Percentiles rank a stretch among this genome's conserved stretches.
Conservation (phyloP, 1,284 basidiomycete species). For the Marasmius sp. region DNA sequence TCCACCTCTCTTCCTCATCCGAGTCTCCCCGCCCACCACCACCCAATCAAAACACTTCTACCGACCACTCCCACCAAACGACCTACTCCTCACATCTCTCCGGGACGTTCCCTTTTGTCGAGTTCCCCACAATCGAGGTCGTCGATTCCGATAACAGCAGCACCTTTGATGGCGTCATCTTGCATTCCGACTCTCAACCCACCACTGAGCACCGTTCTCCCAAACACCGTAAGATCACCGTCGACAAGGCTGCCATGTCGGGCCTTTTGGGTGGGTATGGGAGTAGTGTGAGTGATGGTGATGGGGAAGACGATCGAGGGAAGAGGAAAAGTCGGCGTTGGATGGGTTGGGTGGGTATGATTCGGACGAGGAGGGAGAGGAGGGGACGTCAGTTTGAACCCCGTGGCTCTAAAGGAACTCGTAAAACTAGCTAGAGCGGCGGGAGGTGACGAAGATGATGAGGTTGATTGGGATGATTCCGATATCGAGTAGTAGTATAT, state of each 20-base stretch:
- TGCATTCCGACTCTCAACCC: background rate
- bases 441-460: conserved; percentile 46
- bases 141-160: conserved; percentile 48
- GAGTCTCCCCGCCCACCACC: conserved; percentile 22
- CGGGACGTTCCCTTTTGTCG: conserved; percentile 68
- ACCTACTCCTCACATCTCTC: conserved; percentile 48
- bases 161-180: conserved; percentile 56
- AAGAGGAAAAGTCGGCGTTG: conserved; percentile 37
- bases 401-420: conserved; percentile 49
- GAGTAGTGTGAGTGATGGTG: conserved; percentile 51
- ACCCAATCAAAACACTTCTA: conserved; percentile 33
- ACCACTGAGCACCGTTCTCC: conserved; percentile 28
- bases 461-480: conserved; percentile 64
- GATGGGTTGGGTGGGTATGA: conserved; percentile 53
- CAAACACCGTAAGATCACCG: conserved; percentile 41
- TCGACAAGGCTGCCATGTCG: conserved; percentile 52
- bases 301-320: conserved; percentile 34
- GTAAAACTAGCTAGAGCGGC: conserved; percentile 37
- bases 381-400: conserved; percentile 40
- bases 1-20: conserved; percentile 61
- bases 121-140: conserved; percentile 80
- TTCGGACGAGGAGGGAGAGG: conserved; percentile 46
- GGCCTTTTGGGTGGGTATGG: conserved; percentile 69
- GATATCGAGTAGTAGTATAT: conserved; percentile 38
- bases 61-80: conserved; percentile 50